Base-by-base conservation (phyloP, 1,284 basidiomycete species). In the Violaceomyces palustris region DNA sequence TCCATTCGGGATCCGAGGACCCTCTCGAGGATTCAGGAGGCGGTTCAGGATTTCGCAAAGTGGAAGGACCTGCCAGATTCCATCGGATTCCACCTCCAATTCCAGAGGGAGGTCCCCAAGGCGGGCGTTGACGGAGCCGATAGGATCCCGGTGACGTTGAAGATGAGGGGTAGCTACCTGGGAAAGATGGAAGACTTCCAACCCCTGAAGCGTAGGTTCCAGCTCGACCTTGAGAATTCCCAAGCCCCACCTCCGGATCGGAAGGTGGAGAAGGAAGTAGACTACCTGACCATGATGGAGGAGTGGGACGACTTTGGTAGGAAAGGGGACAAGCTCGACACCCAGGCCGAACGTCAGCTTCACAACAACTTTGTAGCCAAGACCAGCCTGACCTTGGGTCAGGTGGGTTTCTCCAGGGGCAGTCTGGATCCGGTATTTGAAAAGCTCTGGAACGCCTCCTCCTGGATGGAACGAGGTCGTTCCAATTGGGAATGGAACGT, bases 261-360 rank as follows among this genome's bases (percentile, higher is more conserved):
- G 10, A 36, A 37, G 9, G 39, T 18, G 11, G 45, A 47, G 5
- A 11, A 22, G 12, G 23, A 50, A 23, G 34, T 48, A 12, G 45
- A 35, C 35, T 69, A 61, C 18, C 39, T 67, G 23, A 35, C 45
- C 18, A 38, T 64, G 31, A 63, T 66, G 53, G 33, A 57, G 21
- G 61, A 58, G 15, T 69, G 64, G 64, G 67, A 69, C 42, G 67
- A 69, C 41, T 69, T 69, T 36, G 56, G 67, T 33, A 35, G 38
- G 18, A 35, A 42, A 8, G 52, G 41, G 37, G 39, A 64, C 42
- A 69, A 69, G 43, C 61, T 69, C 30, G 54, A 67, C 43, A 65
- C 67, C 4, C 43, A 44, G 25, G 43, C 47, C 5, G 59, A 63
- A 22, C 56, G 64, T 24, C 43, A 51, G 34, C 37, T 34, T 39